Evolutionary conservation across 768 basidiomycete genomes (phyloP).

Genomic region (Mrakia blollopis): DNA sequence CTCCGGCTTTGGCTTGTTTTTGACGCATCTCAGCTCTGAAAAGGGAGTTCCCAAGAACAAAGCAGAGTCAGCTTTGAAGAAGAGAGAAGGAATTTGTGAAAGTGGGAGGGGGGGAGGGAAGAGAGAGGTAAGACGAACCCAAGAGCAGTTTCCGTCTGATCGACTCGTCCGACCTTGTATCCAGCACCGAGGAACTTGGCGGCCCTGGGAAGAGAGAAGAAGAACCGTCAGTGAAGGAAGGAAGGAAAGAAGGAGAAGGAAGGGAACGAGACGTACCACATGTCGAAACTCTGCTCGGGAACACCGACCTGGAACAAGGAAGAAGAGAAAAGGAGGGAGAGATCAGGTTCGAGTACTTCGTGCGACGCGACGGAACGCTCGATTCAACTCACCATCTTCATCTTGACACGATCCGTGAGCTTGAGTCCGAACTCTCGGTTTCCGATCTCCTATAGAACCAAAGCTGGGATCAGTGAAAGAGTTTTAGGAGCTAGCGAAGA

Average conservation of each 20-base stretch:
- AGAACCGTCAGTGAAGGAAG: not conserved
- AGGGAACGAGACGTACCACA: conserved; percentile 16
- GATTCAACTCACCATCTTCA: conserved; percentile 78
- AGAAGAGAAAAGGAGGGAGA: not conserved
- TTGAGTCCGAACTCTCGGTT: conserved; percentile 95
- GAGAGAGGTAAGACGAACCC: conserved; percentile 48
- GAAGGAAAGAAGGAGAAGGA: conserved; percentile 54
- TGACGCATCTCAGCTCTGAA: conserved; percentile 69
- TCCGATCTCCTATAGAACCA: conserved; percentile 52
- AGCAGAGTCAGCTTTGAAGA: not conserved
- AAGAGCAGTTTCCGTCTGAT: conserved; percentile 93
- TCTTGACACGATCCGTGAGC: conserved; percentile 74
- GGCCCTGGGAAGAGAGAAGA: conserved; percentile 37
- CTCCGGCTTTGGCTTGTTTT: conserved; percentile 48
- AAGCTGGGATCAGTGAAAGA: not conserved
- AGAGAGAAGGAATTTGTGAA: too few relatives aligned
- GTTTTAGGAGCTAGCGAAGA: not conserved
- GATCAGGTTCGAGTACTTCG: not conserved
- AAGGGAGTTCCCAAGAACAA: not conserved
- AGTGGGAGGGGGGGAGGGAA: too few relatives aligned
- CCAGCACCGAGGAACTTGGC: conserved; percentile 46
- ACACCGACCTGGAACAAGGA: conserved; percentile 68
- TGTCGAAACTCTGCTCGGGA: conserved; percentile 83
- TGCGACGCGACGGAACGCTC: not conserved
- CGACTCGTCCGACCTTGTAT: conserved; percentile 89